These are phyloP conservation scores for Phoma herbarum DNA, from an alignment of 2,329 filamentous ascomycete species.

Conservation along the genomic window DNA sequence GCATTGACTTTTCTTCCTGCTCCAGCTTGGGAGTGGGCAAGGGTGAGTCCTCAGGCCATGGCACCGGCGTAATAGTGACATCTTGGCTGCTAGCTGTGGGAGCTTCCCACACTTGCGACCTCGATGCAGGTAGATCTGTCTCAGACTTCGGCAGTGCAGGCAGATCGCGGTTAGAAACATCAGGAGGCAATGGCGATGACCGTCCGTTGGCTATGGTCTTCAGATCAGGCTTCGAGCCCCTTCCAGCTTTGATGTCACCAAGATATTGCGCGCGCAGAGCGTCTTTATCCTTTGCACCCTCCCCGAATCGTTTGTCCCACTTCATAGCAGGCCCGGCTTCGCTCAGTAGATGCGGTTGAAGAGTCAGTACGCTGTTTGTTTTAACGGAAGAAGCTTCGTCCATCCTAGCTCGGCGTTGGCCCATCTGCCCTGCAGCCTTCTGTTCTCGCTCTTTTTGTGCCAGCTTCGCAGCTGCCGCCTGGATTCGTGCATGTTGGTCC, in stretches of 20 bases:
- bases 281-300: slow-evolving; percentile 87
- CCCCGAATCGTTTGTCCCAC: slow-evolving; percentile 96
- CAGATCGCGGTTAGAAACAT: slow-evolving; percentile 51
- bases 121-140: slow-evolving; percentile 28
- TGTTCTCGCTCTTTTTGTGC: slow-evolving; percentile 73
- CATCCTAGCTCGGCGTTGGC: slow-evolving; percentile 64
- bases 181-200: slow-evolving; percentile 36
- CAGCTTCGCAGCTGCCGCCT: slow-evolving; percentile 86
- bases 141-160: slow-evolving; percentile 53
- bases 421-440: slow-evolving; percentile 58
- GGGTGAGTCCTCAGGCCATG: slow-evolving; percentile 39
- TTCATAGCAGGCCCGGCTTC: slow-evolving; percentile 95
- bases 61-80: slow-evolving; percentile 47
- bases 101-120: slow-evolving; percentile 19
- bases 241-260: slow-evolving; percentile 75
- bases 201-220: slow-evolving; percentile 44
- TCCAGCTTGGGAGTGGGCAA: slow-evolving; percentile 40
- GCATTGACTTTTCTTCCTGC: slow-evolving; percentile 42
- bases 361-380: slow-evolving; percentile 87
- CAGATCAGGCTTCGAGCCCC: slow-evolving; percentile 64
- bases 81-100: slow-evolving; percentile 29
- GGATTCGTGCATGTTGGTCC: slow-evolving; percentile 92
- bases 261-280: slow-evolving; percentile 87
- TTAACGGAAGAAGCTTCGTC: slow-evolving; percentile 68
- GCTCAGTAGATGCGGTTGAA: slow-evolving; percentile 83